Base-by-base conservation (phyloP, 1,284 basidiomycete genomes). In the Papiliotrema fonsecae region DNA sequence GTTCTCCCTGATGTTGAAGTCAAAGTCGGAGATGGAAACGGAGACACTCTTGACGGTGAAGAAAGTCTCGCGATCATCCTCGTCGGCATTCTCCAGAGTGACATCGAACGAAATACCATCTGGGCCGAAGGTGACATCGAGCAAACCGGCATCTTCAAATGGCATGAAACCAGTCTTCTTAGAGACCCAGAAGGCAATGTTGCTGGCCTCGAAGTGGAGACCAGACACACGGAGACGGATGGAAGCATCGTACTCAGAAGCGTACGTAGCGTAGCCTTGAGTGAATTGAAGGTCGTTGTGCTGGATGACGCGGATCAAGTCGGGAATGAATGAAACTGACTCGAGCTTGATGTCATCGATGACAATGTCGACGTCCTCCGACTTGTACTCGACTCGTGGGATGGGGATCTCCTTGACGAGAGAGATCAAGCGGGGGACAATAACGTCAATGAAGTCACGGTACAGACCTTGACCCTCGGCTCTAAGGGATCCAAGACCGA, bases 21-120 rank as follows among this genome's bases (percentile, higher is more conserved):
- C 60, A 55, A 75, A 70, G 39, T 61, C 66, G 31, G 61, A 51
- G 54, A 76, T 69, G 54, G 68, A 66, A 51, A 77, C 75, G 32
- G 72, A 62, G 50, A 77, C 76, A 46, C 71, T 65, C 60, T 75
- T 73, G 56, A 77, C 72, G 52, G 68, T 71, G 65, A 77, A 77
- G 74, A 74, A 77, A 14, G 72, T 69, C 66, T 77, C 75, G 42
- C 63, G 57, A 55, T 77, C 75, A 19, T 69, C 64, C 45, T 75
- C 73, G 34, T 66, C 61, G 30, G 76, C 75, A 50, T 75, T 76
- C 61, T 76, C 73, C 44, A 77, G 64, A 28, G 72, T 73, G 51
- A 76, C 73, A 34, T 76, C 75, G 53, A 77, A 73, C 16, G 62
- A 62, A 49, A 74, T 68, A 31, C 74, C 72, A 52, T 75, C 57